Evolutionary conservation across 2,329 filamentous ascomycete species (phyloP), one percentile per base, ranked within the genome.

Genomic region (Dactylellina cionopaga): DNA sequence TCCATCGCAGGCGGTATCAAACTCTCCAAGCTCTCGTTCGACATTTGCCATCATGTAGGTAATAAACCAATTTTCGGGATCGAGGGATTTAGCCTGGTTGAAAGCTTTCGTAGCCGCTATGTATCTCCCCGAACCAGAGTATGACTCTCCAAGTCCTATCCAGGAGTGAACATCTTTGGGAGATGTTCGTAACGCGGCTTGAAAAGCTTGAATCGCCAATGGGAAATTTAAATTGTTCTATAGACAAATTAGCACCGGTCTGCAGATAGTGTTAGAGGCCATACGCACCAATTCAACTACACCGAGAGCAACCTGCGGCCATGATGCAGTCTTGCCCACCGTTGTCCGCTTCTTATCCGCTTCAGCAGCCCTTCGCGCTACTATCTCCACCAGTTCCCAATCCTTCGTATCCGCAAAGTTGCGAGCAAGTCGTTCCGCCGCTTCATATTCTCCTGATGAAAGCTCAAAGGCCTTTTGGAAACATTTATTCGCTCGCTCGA

Each of bases 1-100:
- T 4, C 92, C 86, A 24, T 83, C 80, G 68, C 96, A 90, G 0
- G 95, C 91, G 60, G 91, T 88, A 70, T 96, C 90, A 76, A 90
- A 96, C 41, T 96, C 89, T n/a, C 92, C 92, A 49, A 98, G 84
- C 78, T 98, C 94, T 59, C 93, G 88, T 80, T 92, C 92, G 60
- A 99, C 91, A 77, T 99, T 98, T 39, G 92, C 93, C 71, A 98
- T 86, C 89, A 99, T 96, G 80, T 97, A 97, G 78, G 92, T 92
- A 5, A 93, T 93, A 79, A 97, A 99, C 95, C 95, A 99, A 7
- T 87, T 90, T 76, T 96, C 90, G 25, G 86, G 84, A 74, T 94
- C 91, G 3, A 96, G 84, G 59, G 86, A 86, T 78, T 94, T 89
- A 0, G 94, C 95, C 78, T 96, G 90, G 31, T 91, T 84, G 75